Evolutionary conservation across 2,329 filamentous ascomycete species (phyloP), one percentile per base, ranked within the genome.

Genomic region (Stagonosporopsis vannaccii): DNA sequence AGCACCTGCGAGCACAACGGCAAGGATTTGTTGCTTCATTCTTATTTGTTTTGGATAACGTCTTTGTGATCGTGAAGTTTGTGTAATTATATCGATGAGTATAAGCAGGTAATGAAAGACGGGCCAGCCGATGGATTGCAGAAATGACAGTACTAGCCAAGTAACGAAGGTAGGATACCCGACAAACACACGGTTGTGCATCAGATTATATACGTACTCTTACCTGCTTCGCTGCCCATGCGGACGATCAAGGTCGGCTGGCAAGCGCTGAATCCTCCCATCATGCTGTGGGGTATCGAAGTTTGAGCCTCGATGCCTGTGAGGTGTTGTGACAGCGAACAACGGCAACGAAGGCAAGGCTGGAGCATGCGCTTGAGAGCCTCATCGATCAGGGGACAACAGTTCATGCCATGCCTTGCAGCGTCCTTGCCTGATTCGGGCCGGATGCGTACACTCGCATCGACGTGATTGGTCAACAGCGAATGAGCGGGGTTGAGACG

Each of bases 21-120:
- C 56, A 44, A 76, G 51, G 47, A 73, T 47, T 25, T 68, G 66
- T 54, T 72, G 63, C 72, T 72, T 75, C 74, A 76, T 76, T 12
- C 51, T 72, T 7, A 17, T 26, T 25, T 22, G 19, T 46, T 15
- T 13, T 30, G 22, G 11, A 2, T 17, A 15, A 25, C 7, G n/a
- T 41, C 30, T 23, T 26, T 43, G 22, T 11, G 40, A 37, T 50
- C 54, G 56, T 33, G 32, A 45, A 33, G 39, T 8, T 28, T 12
- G 26, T 28, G 26, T 1, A 28, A 3, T 4, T 52, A 26, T 26
- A 63, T 30, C 6, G 13, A 22, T 20, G 30, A 22, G 15, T 49
- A 22, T 20, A 19, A 26, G 13, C 28, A 42, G 22, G 26, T 36
- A 51, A 28, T 7, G 17, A 35, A 37, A 8, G 32, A 51, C 53